These are phyloP conservation scores for Diplodia scrobiculata DNA, from an alignment of 2,329 filamentous ascomycete species.

Conservation along the genomic window DNA sequence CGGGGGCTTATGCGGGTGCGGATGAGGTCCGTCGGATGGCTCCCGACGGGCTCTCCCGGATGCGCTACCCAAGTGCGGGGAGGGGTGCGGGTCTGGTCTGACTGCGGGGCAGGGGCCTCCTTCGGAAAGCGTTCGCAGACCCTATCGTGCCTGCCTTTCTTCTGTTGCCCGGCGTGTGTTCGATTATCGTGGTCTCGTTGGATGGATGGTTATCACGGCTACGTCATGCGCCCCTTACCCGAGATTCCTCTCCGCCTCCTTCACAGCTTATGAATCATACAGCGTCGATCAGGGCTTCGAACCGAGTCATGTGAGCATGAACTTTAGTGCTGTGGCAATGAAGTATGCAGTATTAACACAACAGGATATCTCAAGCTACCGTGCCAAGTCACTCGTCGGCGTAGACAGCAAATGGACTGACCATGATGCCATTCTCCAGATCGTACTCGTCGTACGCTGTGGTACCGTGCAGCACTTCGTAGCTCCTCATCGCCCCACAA, in stretches of 20 bases:
- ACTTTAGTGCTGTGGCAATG: neutral
- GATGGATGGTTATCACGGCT: neutral
- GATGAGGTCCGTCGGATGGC: constrained; percentile 23
- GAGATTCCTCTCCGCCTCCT: neutral
- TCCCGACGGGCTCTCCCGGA: constrained; percentile 7
- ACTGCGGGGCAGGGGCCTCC: neutral
- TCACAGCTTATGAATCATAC: neutral
- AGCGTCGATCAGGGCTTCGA: too few relatives aligned
- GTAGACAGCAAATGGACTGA: constrained; percentile 30
- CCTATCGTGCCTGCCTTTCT: neutral
- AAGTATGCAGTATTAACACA: neutral
- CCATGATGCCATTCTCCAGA: constrained; percentile 39
- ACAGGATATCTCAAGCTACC: neutral
- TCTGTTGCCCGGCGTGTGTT: neutral
- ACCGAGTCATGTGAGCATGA: too few relatives aligned
- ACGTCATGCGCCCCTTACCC: constrained; percentile 8
- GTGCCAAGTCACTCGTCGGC: constrained; percentile 3
- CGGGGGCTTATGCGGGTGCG: neutral
- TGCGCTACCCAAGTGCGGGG: constrained; percentile 8
- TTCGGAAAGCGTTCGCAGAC: constrained; percentile 11
- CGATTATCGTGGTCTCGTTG: neutral
- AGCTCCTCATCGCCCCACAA: constrained; percentile 38
- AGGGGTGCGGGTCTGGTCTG: neutral
- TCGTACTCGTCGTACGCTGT: constrained; percentile 38
- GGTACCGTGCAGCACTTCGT: constrained; percentile 41